Percentiles rank a stretch among this genome's conserved stretches.
phyloP scores from a whole-genome alignment of 2,329 filamentous ascomycete species.

The Diaporthe sp. region DNA sequence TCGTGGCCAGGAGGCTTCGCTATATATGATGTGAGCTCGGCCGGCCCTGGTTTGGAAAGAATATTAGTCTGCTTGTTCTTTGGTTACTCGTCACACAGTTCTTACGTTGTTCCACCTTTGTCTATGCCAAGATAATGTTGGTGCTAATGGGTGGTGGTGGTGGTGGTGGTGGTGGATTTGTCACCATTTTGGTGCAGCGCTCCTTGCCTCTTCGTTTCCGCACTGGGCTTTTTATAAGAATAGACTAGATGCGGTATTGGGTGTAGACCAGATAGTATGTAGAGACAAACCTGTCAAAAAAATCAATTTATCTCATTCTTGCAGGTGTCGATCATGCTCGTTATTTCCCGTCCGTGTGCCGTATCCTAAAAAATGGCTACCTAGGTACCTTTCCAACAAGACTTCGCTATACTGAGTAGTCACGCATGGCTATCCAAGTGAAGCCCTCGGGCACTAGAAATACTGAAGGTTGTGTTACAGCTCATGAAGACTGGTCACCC shows the following conservation, averaged over 20 bases:
- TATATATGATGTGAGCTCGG: constrained; percentile 57
- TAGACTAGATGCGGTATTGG: constrained; percentile 31
- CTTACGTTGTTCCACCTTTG: background rate
- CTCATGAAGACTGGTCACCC: background rate
- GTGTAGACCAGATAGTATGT: background rate
- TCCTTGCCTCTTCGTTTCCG: background rate
- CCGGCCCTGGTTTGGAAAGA: constrained; percentile 5
- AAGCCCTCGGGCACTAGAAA: background rate
- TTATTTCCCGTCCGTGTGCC: background rate
- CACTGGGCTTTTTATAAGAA: constrained; percentile 21
- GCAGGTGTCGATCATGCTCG: background rate
- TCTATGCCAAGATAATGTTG: background rate
- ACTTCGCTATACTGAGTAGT: background rate
- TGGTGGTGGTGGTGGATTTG: constrained; percentile 18
- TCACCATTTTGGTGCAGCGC: constrained; percentile 11
- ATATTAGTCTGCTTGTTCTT: background rate
- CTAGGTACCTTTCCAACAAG: background rate
- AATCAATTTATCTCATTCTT: background rate
- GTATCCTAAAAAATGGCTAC: background rate
- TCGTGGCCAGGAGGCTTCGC: constrained; percentile 59
- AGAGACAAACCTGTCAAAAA: constrained; percentile 12
- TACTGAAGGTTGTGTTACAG: background rate
- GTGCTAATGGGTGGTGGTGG: constrained; percentile 13
- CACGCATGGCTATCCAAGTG: background rate
- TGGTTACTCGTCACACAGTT: background rate